Conservation (phyloP, 768 basidiomycete genomes). For the Tephrocybe rancida region DNA sequence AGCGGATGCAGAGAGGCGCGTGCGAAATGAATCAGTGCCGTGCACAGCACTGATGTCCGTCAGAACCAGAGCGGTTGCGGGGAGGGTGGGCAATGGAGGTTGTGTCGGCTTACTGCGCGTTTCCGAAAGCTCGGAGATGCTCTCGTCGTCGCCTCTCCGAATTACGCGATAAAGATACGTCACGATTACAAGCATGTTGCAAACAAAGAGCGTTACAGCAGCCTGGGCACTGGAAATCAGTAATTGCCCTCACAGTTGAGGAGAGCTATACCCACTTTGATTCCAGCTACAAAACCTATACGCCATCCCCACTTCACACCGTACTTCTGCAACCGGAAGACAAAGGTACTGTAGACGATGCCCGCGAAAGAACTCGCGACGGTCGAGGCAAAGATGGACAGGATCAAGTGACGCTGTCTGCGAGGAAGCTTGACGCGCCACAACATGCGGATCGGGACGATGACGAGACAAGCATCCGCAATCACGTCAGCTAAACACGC, state of each 20-base stretch:
- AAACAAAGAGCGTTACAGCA: conserved; percentile 20
- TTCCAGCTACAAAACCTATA: conserved; percentile 11
- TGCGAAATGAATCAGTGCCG: neutral
- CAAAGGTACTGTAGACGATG: conserved; percentile 21
- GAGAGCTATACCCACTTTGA: conserved; percentile 18
- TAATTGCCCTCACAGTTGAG: neutral
- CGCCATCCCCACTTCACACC: conserved; percentile 8
- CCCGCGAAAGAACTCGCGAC: conserved; percentile 21
- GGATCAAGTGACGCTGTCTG: conserved; percentile 22
- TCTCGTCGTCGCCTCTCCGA: conserved; percentile 10
- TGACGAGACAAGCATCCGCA: conserved; percentile 25
- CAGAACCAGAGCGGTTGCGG: neutral
- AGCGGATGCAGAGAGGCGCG: neutral
- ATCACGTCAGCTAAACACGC: conserved; percentile 28
- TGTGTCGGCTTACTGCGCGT: conserved; percentile 11
- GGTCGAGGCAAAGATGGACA: conserved; percentile 26
- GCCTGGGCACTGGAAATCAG: conserved; percentile 13
- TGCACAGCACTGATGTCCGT: neutral
- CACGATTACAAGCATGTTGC: conserved; percentile 24
- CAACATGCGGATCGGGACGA: conserved; percentile 25
- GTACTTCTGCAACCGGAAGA: conserved; percentile 10
- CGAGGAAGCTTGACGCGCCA: conserved; percentile 23
- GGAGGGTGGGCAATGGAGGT: neutral
- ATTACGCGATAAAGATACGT: conserved; percentile 14
- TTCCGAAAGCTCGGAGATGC: conserved; percentile 12